phyloP scores from a whole-genome alignment of 257 asterid genomes.

The Ocimum tenuiflorum region DNA sequence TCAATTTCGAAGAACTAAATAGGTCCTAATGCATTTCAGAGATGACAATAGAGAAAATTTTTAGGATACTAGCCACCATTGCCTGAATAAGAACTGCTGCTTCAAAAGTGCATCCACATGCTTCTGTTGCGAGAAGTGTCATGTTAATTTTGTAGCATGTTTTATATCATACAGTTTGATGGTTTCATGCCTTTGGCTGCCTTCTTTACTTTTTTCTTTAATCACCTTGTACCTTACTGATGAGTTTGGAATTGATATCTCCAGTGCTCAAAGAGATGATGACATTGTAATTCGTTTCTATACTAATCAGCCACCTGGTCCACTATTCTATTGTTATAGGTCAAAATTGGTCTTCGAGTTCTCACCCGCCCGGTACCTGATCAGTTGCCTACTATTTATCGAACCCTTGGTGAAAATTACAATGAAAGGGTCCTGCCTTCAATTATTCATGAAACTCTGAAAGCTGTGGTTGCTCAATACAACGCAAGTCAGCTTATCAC shows the following conservation, averaged over 20 bases:
- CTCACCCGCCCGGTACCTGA: constrained; percentile 85
- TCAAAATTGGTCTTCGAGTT: constrained; percentile 85
- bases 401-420: constrained; percentile 82
- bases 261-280: too few species aligned
- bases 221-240: too few species aligned
- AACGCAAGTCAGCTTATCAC: constrained; percentile 95
- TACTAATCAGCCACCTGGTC: constrained; percentile 4
- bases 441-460: constrained; percentile 80
- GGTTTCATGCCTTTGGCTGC: too few species aligned
- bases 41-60: not conserved
- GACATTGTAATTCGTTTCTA: not conserved
- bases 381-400: constrained; percentile 70
- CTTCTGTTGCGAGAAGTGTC: too few species aligned
- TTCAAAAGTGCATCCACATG: too few species aligned
- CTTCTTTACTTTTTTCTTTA: too few species aligned
- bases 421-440: constrained; percentile 87
- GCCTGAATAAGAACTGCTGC: too few species aligned
- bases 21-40: not conserved
- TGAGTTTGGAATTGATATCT: too few species aligned
- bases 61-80: not conserved
- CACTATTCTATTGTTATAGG: constrained; percentile 38
- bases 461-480: constrained; percentile 87
- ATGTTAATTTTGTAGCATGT: too few species aligned
- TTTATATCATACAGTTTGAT: too few species aligned
- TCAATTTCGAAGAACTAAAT: not conserved